A percentile compares a stretch with the other conserved stretches of the same genome.
phyloP scores from a whole-genome alignment of 2,329 filamentous ascomycete species.

The Sclerotinia subarctica region DNA sequence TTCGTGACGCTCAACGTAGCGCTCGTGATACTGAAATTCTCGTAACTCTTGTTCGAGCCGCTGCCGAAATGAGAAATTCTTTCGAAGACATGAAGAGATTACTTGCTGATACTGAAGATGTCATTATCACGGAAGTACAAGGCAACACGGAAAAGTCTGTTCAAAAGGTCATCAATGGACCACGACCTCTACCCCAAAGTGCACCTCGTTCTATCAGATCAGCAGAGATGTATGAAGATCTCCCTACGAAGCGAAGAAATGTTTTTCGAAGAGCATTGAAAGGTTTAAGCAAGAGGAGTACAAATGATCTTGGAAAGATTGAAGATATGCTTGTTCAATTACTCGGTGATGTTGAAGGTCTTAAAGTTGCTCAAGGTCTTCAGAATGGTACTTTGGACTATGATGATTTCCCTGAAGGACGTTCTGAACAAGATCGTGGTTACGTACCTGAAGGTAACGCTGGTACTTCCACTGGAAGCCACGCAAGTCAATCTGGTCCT shows the following conservation, averaged over 20 bases:
- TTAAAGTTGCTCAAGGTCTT: slow-evolving; percentile 59
- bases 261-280: slow-evolving; percentile 94
- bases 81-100: slow-evolving; percentile 95
- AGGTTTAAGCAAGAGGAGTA: slow-evolving; percentile 81
- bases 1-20: slow-evolving; percentile 92
- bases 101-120: slow-evolving; percentile 83
- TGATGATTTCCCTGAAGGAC: slow-evolving; percentile 58
- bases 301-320: slow-evolving; percentile 82
- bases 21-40: slow-evolving; percentile 95
- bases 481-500: slow-evolving; percentile 72
- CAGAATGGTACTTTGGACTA: slow-evolving; percentile 60
- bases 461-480: slow-evolving; percentile 69
- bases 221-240: slow-evolving; percentile 52
- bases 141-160: slow-evolving; percentile 83
- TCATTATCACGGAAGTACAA: slow-evolving; percentile 83
- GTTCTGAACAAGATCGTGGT: slow-evolving; percentile 66
- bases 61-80: slow-evolving; percentile 93
- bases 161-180: slow-evolving; percentile 78
- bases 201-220: slow-evolving; percentile 47
- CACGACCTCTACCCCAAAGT: slow-evolving; percentile 73
- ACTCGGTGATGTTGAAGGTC: slow-evolving; percentile 83
- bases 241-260: slow-evolving; percentile 78
- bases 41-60: slow-evolving; percentile 87
- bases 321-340: slow-evolving; percentile 91
- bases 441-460: slow-evolving; percentile 83